Evolutionary conservation across 2,329 filamentous ascomycete species (phyloP).

Genomic region (Pseudocercospora crystallina): DNA sequence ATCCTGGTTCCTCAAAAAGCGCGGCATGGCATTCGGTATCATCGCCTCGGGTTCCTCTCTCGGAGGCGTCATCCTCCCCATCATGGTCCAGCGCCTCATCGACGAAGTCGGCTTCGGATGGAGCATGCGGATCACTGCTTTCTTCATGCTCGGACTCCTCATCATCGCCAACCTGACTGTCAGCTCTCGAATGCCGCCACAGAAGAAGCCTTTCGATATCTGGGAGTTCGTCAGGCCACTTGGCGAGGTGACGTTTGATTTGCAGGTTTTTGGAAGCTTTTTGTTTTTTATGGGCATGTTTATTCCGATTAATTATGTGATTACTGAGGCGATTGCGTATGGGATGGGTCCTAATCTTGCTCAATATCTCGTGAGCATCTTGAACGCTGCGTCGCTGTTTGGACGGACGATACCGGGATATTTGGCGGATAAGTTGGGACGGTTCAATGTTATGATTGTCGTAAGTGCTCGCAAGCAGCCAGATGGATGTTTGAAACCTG

Average conservation of each 20-base stretch:
- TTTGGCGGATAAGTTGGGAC: slow-evolving; percentile 54
- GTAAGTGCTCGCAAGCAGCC: neutral
- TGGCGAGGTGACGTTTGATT: slow-evolving; percentile 35
- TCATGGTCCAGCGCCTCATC: slow-evolving; percentile 60
- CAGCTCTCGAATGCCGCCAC: slow-evolving; percentile 46
- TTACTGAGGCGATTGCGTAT: slow-evolving; percentile 45
- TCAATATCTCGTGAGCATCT: slow-evolving; percentile 62
- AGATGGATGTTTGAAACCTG: slow-evolving; percentile 33
- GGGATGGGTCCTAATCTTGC: slow-evolving; percentile 52
- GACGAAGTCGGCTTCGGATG: slow-evolving; percentile 54
- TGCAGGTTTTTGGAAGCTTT: slow-evolving; percentile 39
- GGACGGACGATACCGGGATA: slow-evolving; percentile 58
- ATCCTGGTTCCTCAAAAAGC: slow-evolving; percentile 48
- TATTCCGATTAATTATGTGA: slow-evolving; percentile 55
- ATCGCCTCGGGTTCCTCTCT: slow-evolving; percentile 52
- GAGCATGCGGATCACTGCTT: slow-evolving; percentile 53
- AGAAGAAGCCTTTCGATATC: slow-evolving; percentile 32
- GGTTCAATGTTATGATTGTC: slow-evolving; percentile 55
- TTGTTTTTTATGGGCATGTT: slow-evolving; percentile 65
- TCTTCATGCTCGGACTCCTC: neutral
- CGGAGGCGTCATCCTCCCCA: slow-evolving; percentile 60
- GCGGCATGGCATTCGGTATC: slow-evolving; percentile 50
- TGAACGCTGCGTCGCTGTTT: slow-evolving; percentile 59
- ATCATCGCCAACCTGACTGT: neutral
- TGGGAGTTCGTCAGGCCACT: slow-evolving; percentile 35